Evolutionary conservation across 177 flowering plant genomes (phyloP).

Genomic region (Tripterygium wilfordii): DNA sequence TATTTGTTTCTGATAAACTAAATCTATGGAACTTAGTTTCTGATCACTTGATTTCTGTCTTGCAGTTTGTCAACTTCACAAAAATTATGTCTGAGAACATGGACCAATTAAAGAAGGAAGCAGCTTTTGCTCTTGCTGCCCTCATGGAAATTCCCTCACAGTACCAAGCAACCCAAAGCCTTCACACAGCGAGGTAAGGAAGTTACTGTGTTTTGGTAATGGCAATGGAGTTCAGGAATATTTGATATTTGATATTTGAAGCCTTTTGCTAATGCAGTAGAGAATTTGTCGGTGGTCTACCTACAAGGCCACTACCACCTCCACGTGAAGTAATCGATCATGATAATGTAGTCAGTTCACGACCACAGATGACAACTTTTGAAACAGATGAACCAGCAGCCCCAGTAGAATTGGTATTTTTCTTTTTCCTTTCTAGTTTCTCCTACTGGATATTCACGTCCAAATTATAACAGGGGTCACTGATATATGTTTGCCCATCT

Average conservation of each 20-base stretch:
- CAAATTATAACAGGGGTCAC: neutral
- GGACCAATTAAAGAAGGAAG: constrained; percentile 55
- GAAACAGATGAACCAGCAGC: constrained; percentile 20
- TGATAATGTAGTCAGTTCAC: constrained; percentile 35
- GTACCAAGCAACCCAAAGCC: constrained; percentile 57
- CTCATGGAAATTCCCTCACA: no score
- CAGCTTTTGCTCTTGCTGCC: no score
- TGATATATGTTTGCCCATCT: constrained; percentile 5
- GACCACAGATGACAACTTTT: constrained; percentile 13
- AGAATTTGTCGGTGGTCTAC: constrained; percentile 17
- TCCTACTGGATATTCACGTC: neutral
- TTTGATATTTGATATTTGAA: neutral
- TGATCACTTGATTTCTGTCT: neutral
- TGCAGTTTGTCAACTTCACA: constrained; percentile 88
- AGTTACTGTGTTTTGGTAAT: no score
- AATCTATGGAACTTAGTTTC: no score
- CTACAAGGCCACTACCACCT: constrained; percentile 57
- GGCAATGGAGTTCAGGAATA: no score
- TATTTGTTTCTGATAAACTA: no score
- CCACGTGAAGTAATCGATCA: constrained; percentile 64
- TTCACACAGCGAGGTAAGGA: constrained; percentile 33
- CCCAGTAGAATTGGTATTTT: constrained; percentile 50
- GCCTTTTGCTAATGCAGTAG: constrained; percentile 14
- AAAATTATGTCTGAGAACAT: constrained; percentile 74
- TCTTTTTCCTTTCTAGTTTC: neutral